Conservation (phyloP, 202 grass and related monocot genomes). For the Zoysia matrella region DNA sequence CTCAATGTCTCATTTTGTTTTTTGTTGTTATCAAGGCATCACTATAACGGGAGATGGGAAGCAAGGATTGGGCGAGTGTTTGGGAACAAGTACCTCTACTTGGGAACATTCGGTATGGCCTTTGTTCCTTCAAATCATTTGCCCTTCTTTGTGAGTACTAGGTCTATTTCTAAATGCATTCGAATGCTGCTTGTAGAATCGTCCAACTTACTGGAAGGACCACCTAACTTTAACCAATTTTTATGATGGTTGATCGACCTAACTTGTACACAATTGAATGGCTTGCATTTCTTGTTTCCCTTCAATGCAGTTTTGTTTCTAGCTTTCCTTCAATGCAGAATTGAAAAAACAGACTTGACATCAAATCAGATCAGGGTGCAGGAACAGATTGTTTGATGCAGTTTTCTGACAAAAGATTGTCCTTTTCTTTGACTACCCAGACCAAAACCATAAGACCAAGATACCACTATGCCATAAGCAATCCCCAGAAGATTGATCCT, state of each 20-base stretch:
- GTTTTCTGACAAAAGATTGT: background rate
- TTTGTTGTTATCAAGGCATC: conserved; percentile 56
- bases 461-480: conserved; percentile 36
- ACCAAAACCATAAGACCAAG: conserved; percentile 51
- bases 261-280: conserved; percentile 48
- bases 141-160: conserved; percentile 2
- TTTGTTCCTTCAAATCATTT: conserved; percentile 11
- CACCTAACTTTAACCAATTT: conserved; percentile 54
- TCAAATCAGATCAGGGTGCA: too few species aligned
- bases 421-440: conserved; percentile 6
- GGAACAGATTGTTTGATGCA: background rate
- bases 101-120: conserved; percentile 82
- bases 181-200: conserved; percentile 34
- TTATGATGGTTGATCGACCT: conserved; percentile 54
- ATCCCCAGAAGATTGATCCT: conserved; percentile 39
- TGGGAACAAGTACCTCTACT: conserved; percentile 90
- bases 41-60: conserved; percentile 95
- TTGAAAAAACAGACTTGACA: background rate
- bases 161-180: conserved; percentile 34
- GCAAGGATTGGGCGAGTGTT: conserved; percentile 83
- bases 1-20: too few species aligned
- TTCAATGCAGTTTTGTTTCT: too few species aligned
- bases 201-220: conserved; percentile 17
- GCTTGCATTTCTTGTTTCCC: conserved; percentile 48
- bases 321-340: conserved; percentile 36